Base-by-base conservation (phyloP, 179 eudicot genomes). In the Actinidia polygama region DNA sequence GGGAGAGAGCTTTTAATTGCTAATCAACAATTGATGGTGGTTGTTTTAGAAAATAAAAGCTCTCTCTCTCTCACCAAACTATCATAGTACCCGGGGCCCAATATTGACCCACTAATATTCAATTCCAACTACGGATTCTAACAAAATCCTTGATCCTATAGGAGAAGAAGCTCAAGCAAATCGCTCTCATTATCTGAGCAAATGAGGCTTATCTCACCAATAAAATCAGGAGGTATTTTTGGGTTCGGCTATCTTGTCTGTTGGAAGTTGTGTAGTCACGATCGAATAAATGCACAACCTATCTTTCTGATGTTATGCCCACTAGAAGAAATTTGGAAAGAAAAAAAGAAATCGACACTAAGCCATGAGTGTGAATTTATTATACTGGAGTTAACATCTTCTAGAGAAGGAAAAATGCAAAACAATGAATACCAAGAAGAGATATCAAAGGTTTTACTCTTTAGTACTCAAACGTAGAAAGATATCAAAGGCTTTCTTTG, bases 1-100 rank as follows among this genome's bases (percentile, higher is more conserved):
- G 92, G 92, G 16, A 87, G 89, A 61, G 92, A 89, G 50, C 84
- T 88, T 62, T 87, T 90, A 19, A 83, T 72, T 66, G 83, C 90
- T 55, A 91, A 90, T 58, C 92, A 90, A 77, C 90, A 88, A 59
- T 79, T 90, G 78, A 90, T 90, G 92, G 86, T 40, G 44, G 76
- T 59, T 90, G 89, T 77, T 90, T 90, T 91, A 55, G 90, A 82
- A 66, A 72, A 84, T 19, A 90, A 87, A 62, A 87, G 84, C 50
- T 89, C 92, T 61, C 89, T 87, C 16, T 91, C 92, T 83, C 75
- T 72, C 19, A n/a, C n/a, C 84, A 90, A 83, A 46, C 82, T 85
- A 75, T 88, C 44, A 40, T 40, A 40, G 44, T 40, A 40, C 3
- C 44, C 77, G 76, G 77, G 88, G 77, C 80, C 90, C 9, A 86